Conservation (phyloP, 2,329 filamentous ascomycete species). For the Nannizziopsis arthrosporioides region DNA sequence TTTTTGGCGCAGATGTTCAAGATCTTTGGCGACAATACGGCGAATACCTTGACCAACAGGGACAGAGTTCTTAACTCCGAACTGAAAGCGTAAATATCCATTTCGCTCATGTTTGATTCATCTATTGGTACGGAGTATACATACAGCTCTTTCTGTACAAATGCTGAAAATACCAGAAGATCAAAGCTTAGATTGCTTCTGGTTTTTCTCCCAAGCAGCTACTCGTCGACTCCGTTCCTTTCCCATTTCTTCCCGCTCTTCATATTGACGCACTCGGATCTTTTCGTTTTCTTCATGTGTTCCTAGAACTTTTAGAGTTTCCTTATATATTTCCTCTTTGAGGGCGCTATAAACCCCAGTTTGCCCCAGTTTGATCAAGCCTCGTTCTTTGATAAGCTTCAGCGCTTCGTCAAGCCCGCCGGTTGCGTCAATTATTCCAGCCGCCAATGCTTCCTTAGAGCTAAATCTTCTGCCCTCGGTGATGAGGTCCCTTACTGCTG, state of each 20-base stretch:
- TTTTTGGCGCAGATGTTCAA: constrained; percentile 55
- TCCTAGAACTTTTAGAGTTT: constrained; percentile 49
- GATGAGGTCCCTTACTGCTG: constrained; percentile 51
- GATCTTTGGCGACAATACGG: constrained; percentile 67
- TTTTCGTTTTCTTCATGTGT: constrained; percentile 38
- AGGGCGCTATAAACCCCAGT: constrained; percentile 57
- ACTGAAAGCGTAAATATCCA: not conserved
- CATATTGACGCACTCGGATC: constrained; percentile 37
- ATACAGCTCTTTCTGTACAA: too few species aligned
- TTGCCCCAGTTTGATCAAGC: constrained; percentile 50
- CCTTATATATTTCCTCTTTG: constrained; percentile 65
- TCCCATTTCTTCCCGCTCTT: constrained; percentile 35
- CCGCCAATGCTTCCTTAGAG: constrained; percentile 50
- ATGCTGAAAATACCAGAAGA: not conserved
- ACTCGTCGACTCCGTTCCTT: constrained; percentile 39
- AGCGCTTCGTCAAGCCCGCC: constrained; percentile 55
- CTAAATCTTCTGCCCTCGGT: constrained; percentile 62
- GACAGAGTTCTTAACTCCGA: not conserved
- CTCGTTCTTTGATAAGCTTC: constrained; percentile 47
- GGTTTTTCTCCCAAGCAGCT: constrained; percentile 37
- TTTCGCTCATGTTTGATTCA: not conserved
- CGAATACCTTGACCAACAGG: constrained; percentile 31
- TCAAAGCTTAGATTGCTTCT: constrained; percentile 22
- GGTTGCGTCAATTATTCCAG: constrained; percentile 56
- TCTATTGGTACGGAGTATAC: not conserved